These are phyloP conservation scores for Geranomyces michiganensis DNA, from an alignment of 192 early-diverging fungal species.

Conservation along the genomic window DNA sequence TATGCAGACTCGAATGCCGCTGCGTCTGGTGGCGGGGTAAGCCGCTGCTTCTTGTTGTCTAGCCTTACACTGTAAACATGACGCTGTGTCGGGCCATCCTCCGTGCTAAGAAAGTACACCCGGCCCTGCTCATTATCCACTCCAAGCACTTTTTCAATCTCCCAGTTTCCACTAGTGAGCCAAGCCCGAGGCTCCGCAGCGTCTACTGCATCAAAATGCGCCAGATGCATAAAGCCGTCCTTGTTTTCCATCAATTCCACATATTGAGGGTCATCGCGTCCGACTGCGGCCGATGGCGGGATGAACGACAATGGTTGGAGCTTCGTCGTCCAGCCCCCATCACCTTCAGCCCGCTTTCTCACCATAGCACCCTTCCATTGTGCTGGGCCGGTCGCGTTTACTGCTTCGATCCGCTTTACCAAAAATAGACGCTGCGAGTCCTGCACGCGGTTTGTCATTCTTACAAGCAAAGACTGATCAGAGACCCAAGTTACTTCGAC, in stretches of 20 bases:
- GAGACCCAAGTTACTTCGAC: slow-evolving; percentile 80
- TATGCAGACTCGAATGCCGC: background rate
- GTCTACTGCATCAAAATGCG: slow-evolving; percentile 37
- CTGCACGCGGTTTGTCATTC: slow-evolving; percentile 89
- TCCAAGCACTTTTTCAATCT: slow-evolving; percentile 44
- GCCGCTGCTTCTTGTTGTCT: slow-evolving; percentile 27
- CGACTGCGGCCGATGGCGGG: slow-evolving; percentile 36
- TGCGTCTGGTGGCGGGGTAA: slow-evolving; percentile 42
- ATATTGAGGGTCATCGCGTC: slow-evolving; percentile 37
- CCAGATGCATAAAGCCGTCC: slow-evolving; percentile 51
- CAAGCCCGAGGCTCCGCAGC: slow-evolving; percentile 37
- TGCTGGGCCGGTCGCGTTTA: slow-evolving; percentile 36
- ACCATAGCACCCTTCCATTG: slow-evolving; percentile 72
- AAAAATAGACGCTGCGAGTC: slow-evolving; percentile 75
- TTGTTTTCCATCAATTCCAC: slow-evolving; percentile 55
- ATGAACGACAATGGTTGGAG: slow-evolving; percentile 41
- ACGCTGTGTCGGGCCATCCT: slow-evolving; percentile 51
- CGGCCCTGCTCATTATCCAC: slow-evolving; percentile 43
- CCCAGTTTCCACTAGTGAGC: slow-evolving; percentile 53
- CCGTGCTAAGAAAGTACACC: slow-evolving; percentile 52
- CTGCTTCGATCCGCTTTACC: slow-evolving; percentile 36
- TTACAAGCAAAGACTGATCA: slow-evolving; percentile 64
- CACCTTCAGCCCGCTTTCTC: slow-evolving; percentile 57
- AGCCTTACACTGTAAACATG: slow-evolving; percentile 52
- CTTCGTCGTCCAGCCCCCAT: slow-evolving; percentile 53